Evolutionary conservation across 2,329 filamentous ascomycete genomes (phyloP).

Genomic region (Leptodontidium sp.): DNA sequence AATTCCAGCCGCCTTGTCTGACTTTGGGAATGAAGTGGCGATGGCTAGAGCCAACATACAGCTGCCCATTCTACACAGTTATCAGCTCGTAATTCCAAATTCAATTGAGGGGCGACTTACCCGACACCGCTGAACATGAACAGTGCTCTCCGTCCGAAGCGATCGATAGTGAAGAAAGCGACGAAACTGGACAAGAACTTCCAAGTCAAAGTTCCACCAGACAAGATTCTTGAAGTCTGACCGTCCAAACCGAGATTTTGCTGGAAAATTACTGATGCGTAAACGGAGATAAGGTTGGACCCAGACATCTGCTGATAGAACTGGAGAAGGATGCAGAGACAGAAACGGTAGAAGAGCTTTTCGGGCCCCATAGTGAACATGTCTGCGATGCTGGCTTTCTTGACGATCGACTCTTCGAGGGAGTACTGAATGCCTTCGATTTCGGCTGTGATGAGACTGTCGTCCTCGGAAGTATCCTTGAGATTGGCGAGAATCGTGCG

Average conservation of each 20-base stretch:
- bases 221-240: constrained; percentile 59
- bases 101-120: not conserved
- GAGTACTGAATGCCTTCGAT: constrained; percentile 57
- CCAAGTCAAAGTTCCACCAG: constrained; percentile 58
- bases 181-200: constrained; percentile 58
- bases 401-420: constrained; percentile 54
- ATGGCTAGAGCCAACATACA: constrained; percentile 64
- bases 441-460: constrained; percentile 45
- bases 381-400: constrained; percentile 51
- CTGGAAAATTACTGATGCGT: constrained; percentile 58
- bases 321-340: constrained; percentile 58
- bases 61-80: constrained; percentile 51
- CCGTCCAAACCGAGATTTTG: constrained; percentile 54
- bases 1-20: constrained; percentile 57
- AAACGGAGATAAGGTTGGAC: constrained; percentile 52
- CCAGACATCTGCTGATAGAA: constrained; percentile 58
- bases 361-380: constrained; percentile 59
- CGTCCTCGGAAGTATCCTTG: constrained; percentile 26
- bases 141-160: constrained; percentile 68
- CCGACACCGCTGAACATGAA: constrained; percentile 60
- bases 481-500: constrained; percentile 44
- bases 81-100: not conserved
- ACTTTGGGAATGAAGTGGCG: constrained; percentile 56
- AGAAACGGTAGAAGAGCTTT: constrained; percentile 59
- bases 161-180: constrained; percentile 67